Base-by-base conservation (phyloP, 225 moss, liverwort and hornwort species). In the Lunularia cruciata region DNA sequence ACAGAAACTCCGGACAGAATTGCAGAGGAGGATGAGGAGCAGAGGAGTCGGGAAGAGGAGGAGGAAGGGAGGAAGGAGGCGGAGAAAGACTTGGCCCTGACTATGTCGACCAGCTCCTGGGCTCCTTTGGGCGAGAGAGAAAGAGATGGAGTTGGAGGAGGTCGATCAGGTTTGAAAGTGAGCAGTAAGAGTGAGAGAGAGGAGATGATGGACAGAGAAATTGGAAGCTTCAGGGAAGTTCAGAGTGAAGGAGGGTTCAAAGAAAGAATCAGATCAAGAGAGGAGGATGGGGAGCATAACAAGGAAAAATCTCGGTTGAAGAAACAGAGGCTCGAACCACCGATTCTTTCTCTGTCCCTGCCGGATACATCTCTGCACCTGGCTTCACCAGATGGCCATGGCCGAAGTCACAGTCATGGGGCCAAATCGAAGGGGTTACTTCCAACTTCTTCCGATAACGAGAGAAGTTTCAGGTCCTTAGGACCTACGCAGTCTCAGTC, bases 321-420 rank as follows among this genome's bases (percentile, higher is more conserved):
- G 78, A 96, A 90, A 51, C 96, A 92, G 72, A 90, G 86, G 59
- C 84, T 92, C 34, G 89, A 92, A 61, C 87, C 88, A 67, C 81
- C 92, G 33, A 90, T 86, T 62, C 85, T 96, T 49, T 90, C 96
- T 51, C 86, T 92, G 37, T 90, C 96, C 36, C 82, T 89, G 33
- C 96, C 92, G 4, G 96, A 92, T 77, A 96, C 92, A 6, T 96
- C 96, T 38, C 86, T 96, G 12, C 86, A 88, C 0, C 92, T 96
- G 51, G 92, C 92, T 20, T 96, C 96, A 39, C 84, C 86, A 37
- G 70, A 69, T 27, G 77, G 79, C 73, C 88, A 68, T 31, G 68
- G 16, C 8, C 27, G 38, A 37, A 74, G 74, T 28, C 67, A 67
- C 35, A 34, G 67, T 8, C 51, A 33, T 28, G 51, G 19, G 19